phyloP scores from a whole-genome alignment of 2,329 filamentous ascomycete species.

The Mycocentrospora acerina region DNA sequence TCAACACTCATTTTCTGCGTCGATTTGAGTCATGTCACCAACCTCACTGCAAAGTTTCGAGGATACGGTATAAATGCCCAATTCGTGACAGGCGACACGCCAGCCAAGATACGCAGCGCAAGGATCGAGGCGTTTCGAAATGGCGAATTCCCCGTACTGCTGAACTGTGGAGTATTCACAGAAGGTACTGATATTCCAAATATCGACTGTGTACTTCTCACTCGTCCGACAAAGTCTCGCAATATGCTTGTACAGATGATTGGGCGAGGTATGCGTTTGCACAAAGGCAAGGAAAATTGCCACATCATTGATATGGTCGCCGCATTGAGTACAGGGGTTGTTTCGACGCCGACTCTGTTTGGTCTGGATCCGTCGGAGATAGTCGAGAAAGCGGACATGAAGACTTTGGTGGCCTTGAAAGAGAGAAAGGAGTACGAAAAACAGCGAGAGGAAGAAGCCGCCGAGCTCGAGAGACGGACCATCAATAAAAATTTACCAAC shows the following conservation, averaged over 20 bases:
- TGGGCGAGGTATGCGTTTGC: slow-evolving; percentile 83
- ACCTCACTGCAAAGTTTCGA: slow-evolving; percentile 75
- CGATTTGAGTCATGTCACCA: slow-evolving; percentile 77
- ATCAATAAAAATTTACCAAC: slow-evolving; percentile 35
- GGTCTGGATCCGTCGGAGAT: slow-evolving; percentile 83
- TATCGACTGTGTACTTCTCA: slow-evolving; percentile 89
- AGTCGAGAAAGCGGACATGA: slow-evolving; percentile 64
- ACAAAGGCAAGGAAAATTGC: slow-evolving; percentile 80
- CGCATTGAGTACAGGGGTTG: slow-evolving; percentile 77
- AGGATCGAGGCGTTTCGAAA: slow-evolving; percentile 74
- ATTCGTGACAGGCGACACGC: slow-evolving; percentile 83
- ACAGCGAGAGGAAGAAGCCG: slow-evolving; percentile 53
- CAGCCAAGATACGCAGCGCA: slow-evolving; percentile 65
- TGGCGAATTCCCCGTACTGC: slow-evolving; percentile 77
- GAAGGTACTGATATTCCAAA: slow-evolving; percentile 98
- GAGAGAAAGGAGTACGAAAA: slow-evolving; percentile 48
- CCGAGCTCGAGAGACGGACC: slow-evolving; percentile 64
- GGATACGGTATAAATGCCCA: slow-evolving; percentile 77
- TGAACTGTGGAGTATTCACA: slow-evolving; percentile 96
- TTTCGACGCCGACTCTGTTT: slow-evolving; percentile 89
- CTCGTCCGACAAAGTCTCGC: slow-evolving; percentile 84
- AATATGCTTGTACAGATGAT: slow-evolving; percentile 98
- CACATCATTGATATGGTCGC: slow-evolving; percentile 97
- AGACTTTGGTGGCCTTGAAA: slow-evolving; percentile 61
- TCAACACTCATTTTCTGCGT: slow-evolving; percentile 95